A percentile compares a stretch with the other conserved stretches of the same genome.
Conservation (phyloP, 2,329 filamentous ascomycete genomes). For the Bipolaris victoriae region DNA sequence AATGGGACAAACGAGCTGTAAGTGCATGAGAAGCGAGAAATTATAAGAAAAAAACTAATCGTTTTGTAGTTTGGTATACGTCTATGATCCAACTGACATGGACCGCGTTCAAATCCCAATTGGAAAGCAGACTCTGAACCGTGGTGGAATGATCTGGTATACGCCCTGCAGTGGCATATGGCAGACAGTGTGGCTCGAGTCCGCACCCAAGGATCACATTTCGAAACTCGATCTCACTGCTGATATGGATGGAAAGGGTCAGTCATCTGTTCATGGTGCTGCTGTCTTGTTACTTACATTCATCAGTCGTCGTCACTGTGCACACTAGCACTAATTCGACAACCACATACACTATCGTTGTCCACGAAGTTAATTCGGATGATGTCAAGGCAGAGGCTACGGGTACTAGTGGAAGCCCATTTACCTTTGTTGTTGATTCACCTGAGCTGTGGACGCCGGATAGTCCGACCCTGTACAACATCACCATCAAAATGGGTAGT, state of each 20-base stretch:
- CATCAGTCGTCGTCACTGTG: constrained; percentile 62
- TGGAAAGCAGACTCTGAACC: constrained; percentile 67
- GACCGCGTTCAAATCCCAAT: constrained; percentile 64
- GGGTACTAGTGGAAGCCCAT: constrained; percentile 57
- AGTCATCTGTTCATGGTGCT: background rate
- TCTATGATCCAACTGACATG: constrained; percentile 70
- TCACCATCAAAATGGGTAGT: constrained; percentile 60
- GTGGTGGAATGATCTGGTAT: constrained; percentile 69
- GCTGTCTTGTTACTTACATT: constrained; percentile 18
- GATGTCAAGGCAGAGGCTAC: constrained; percentile 53
- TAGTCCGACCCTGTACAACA: constrained; percentile 67
- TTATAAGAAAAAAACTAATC: background rate
- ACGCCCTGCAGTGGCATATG: constrained; percentile 76
- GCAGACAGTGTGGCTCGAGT: constrained; percentile 75
- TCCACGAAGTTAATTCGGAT: constrained; percentile 46
- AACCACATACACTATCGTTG: constrained; percentile 47
- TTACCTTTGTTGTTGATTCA: constrained; percentile 62
- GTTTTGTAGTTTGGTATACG: constrained; percentile 63
- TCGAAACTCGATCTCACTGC: constrained; percentile 65
- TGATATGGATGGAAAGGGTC: constrained; percentile 44
- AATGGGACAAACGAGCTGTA: constrained; percentile 63
- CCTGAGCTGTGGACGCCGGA: constrained; percentile 70
- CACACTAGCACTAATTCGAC: constrained; percentile 52
- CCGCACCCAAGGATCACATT: constrained; percentile 64
- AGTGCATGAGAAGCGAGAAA: constrained; percentile 10